Evolutionary conservation across 371 early-diverging fungal species (phyloP), one percentile per base, ranked within the genome.

Genomic region (Capillidium rhysosporum): DNA sequence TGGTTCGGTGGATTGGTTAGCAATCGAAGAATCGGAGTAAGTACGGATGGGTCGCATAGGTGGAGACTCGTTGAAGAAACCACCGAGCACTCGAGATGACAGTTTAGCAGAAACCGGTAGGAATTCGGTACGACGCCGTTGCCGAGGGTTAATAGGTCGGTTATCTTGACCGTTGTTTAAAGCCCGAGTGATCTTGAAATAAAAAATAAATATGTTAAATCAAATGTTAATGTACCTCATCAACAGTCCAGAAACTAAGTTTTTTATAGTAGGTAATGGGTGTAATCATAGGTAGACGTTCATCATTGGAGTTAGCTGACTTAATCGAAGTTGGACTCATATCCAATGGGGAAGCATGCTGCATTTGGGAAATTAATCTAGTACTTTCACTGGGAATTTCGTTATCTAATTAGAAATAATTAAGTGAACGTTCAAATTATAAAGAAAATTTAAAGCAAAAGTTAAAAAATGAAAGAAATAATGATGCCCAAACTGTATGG

Each of bases 91-190:
- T 16, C 21, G 43, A 18, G 43, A 43, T 5, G 51, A 5, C 45
- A 49, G 41, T 56, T 54, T 31, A 48, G 47, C 14, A 53, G 57
- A 7, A 49, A 29, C 39, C 56, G 56, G 43, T 30, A 55, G 31
- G 23, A 52, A 52, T 51, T 21, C 21, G 26, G 56, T 20, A 21
- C 34, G 29, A 38, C 47, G 46, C 39, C 60, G 38, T 52, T 39
- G 30, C 4, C 20, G 24, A 40, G 40, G 39, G 40, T n/a, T 5
- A 41, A 43, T 12, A 7, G 12, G 4, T 4, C 12, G 34, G 12
- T 34, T 34, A 12, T 34, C 34, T 34, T 34, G 34, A 12, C 34
- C 34, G 34, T 34, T 34, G 34, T 34, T 34, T 12, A 34, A 34
- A 12, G 34, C 34, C 7, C 34, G 34, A 34, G 34, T 34, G 4